Conservation (phyloP, 1,139 yeast species). For the Meyerozyma sp. region DNA sequence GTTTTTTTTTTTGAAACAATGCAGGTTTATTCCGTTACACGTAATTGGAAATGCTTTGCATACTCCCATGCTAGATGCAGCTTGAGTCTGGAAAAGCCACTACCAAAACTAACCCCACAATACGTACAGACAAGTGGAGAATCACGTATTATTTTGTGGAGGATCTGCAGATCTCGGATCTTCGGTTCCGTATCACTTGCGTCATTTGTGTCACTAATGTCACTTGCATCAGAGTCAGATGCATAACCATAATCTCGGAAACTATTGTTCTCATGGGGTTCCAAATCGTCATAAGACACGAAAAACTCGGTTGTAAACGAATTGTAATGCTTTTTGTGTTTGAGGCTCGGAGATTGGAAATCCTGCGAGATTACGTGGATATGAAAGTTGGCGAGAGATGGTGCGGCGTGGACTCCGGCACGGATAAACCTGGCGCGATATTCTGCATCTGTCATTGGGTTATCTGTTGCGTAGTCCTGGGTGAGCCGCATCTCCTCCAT, state of each 20-base stretch:
- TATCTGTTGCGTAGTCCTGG: conserved; percentile 6
- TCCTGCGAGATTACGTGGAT: conserved; percentile 70
- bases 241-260: neutral
- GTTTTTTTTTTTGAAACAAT: too few relatives aligned
- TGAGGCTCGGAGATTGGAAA: conserved; percentile 48
- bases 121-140: conserved; percentile 6
- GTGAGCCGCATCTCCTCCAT: conserved; percentile 24
- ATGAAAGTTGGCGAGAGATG: conserved; percentile 66
- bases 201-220: neutral
- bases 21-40: neutral
- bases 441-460: conserved; percentile 8
- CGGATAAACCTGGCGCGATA: conserved; percentile 36
- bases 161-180: neutral
- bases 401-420: conserved; percentile 67
- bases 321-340: conserved; percentile 63
- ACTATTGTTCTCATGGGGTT: conserved; percentile 4
- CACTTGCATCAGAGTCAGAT: neutral
- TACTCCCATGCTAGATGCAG: conserved; percentile 8
- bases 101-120: conserved; percentile 8
- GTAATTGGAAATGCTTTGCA: conserved; percentile 1
- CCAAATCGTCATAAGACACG: conserved; percentile 42
- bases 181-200: neutral
- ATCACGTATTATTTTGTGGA: neutral
- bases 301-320: conserved; percentile 67
- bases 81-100: conserved; percentile 7